Conservation (phyloP, 2,329 filamentous ascomycete species). For the Cercospora sp. region DNA sequence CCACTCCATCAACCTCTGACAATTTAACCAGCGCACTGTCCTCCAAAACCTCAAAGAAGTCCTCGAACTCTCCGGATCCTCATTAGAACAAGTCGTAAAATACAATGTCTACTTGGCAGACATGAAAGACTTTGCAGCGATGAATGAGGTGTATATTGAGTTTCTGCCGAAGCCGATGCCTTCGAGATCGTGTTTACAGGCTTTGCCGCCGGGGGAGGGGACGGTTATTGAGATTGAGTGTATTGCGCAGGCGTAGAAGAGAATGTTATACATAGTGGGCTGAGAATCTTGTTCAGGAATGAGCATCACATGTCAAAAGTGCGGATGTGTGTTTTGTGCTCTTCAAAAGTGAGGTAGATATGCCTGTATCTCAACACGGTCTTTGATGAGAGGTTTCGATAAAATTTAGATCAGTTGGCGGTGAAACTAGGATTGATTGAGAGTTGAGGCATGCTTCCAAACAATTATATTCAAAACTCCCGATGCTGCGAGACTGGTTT, state of each 20-base stretch:
- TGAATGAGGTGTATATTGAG: constrained; percentile 54
- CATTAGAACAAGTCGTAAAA: constrained; percentile 61
- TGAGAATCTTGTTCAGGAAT: too few relatives aligned
- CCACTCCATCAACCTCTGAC: too few relatives aligned
- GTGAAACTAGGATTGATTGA: too few relatives aligned
- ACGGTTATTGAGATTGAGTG: constrained; percentile 56
- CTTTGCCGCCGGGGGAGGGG: constrained; percentile 44
- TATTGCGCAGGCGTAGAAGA: constrained; percentile 8
- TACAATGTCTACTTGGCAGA: constrained; percentile 64
- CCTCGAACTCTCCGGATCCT: constrained; percentile 7
- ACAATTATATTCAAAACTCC: too few relatives aligned
- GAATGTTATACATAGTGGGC: background rate
- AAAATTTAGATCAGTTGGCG: too few relatives aligned
- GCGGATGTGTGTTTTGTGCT: too few relatives aligned
- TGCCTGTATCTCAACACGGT: too few relatives aligned
- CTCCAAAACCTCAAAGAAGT: constrained; percentile 18
- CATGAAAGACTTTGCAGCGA: constrained; percentile 62
- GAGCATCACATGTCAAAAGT: too few relatives aligned
- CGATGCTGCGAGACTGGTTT: too few relatives aligned
- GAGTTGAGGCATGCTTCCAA: too few relatives aligned
- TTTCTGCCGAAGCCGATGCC: constrained; percentile 22
- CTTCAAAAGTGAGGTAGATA: too few relatives aligned
- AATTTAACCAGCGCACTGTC: background rate
- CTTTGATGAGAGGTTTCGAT: too few relatives aligned
- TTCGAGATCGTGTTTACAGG: constrained; percentile 40